Base-by-base conservation (phyloP, 176 grass and related monocot genomes). In the Phragmites australis region DNA sequence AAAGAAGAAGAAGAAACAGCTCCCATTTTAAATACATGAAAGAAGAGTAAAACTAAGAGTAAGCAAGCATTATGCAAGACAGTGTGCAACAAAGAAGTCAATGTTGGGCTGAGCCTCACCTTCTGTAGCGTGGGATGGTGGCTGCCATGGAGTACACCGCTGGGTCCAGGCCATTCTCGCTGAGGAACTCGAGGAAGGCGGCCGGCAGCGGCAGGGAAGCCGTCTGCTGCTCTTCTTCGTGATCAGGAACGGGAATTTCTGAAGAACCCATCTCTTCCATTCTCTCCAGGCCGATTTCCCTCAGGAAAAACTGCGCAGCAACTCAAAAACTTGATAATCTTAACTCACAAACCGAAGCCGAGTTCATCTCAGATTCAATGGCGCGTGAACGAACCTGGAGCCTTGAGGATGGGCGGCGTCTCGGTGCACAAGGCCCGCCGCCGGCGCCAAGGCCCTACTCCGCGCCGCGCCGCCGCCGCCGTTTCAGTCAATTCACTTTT, bases 81-180 rank as follows among this genome's bases (percentile, higher is more conserved):
- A 57, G 4, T 13, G 14, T 0, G 32, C 53, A 12, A 59, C 37
- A 42, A 27, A 57, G 12, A 8, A 3, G 8, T 4, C 50, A 41
- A 17, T 65, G 4, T 18, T 58, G 30, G 9, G 8, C 54, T 65
- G 23, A 52, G 21, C 49, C 41, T 42, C 84, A 98, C 96, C 96
- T 91, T 88, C 94, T 91, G 85, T 98, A 98, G 16, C 96, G 92
- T 18, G 92, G 96, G 60, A 93, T 91, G 15, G 92, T 85, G 56
- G 92, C 75, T 5, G 70, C 74, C 74, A 82, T 85, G 65, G 96
- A 80, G 71, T 98, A 98, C 53, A 94, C 79, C 64, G 68, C 74
- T 34, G 90, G 88, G 59, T 98, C 88, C 83, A 98, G 67, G 51
- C 90, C 92, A 54, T 98, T 98, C 69, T 94, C 83, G 27, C 88